A percentile compares a stretch with the other conserved stretches of the same genome.
phyloP scores from a whole-genome alignment of 805 yeast genomes.

The Tetrapisispora taiwanensis region DNA sequence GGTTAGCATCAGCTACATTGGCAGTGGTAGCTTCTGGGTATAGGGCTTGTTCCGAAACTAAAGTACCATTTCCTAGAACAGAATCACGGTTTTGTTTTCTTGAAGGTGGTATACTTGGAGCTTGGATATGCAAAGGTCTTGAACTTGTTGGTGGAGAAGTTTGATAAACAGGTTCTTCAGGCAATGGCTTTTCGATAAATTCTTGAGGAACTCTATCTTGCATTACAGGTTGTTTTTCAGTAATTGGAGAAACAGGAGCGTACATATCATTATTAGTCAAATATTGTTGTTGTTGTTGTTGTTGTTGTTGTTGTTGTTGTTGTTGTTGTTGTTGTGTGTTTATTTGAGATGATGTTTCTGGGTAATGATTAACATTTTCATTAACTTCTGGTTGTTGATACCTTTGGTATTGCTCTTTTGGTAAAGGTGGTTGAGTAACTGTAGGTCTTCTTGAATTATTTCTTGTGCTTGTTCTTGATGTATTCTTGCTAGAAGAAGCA shows the following conservation, averaged over 20 bases:
- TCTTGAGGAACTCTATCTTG: neutral
- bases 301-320: neutral
- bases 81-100: constrained; percentile 29
- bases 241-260: neutral
- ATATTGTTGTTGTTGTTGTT: neutral
- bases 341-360: neutral
- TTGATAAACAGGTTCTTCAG: constrained; percentile 1
- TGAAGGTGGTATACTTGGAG: constrained; percentile 52
- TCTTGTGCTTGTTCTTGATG: constrained; percentile 1
- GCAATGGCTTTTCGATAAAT: constrained; percentile 5
- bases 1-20: constrained; percentile 1
- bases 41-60: constrained; percentile 4
- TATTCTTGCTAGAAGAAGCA: neutral
- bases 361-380: neutral
- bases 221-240: constrained; percentile 1
- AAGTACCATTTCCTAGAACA: constrained; percentile 5
- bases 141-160: neutral
- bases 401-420: constrained; percentile 1
- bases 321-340: neutral
- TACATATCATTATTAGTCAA: neutral
- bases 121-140: constrained; percentile 26
- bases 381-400: neutral
- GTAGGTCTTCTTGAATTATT: constrained; percentile 4
- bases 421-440: constrained; percentile 7
- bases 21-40: neutral